Conservation (phyloP, 1,139 yeast species). For the Candida sp. region DNA sequence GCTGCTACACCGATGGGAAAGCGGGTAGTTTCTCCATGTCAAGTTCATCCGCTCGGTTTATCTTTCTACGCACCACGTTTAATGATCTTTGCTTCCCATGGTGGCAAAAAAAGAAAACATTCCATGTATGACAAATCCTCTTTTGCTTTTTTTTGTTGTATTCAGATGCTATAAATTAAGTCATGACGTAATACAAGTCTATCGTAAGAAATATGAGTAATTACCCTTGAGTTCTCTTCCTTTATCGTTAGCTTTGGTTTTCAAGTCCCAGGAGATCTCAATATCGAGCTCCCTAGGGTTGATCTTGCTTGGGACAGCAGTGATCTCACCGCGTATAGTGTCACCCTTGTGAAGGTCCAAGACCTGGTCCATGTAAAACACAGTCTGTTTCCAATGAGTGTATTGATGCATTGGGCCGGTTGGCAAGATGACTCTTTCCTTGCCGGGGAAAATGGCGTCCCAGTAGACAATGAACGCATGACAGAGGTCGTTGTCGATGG, state of each 20-base stretch:
- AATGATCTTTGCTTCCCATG: no score
- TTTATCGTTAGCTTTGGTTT: conserved; percentile 55
- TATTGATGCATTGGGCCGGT: conserved; percentile 85
- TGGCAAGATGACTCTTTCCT: conserved; percentile 65
- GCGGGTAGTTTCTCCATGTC: no score
- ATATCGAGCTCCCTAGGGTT: conserved; percentile 91
- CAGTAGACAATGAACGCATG: conserved; percentile 97
- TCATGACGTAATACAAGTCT: background rate
- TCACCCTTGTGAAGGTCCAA: conserved; percentile 83
- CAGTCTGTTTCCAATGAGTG: conserved; percentile 98
- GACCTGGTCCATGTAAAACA: conserved; percentile 87
- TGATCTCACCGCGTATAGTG: conserved; percentile 66
- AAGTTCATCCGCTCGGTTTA: no score
- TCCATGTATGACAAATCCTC: no score
- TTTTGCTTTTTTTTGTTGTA: background rate
- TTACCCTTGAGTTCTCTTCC: conserved; percentile 60
- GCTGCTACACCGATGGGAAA: no score
- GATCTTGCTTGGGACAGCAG: conserved; percentile 73
- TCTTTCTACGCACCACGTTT: no score
- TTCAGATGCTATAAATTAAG: no score
- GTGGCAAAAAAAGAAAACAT: no score
- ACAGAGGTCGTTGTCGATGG: conserved; percentile 78
- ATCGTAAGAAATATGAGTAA: conserved; percentile 70
- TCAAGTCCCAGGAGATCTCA: conserved; percentile 61
- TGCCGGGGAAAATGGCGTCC: conserved; percentile 83